A percentile compares a stretch with the other conserved stretches of the same genome.
Evolutionary conservation across 2,329 filamentous ascomycete species (phyloP).

Genomic region (Leptographium wingfieldii): DNA sequence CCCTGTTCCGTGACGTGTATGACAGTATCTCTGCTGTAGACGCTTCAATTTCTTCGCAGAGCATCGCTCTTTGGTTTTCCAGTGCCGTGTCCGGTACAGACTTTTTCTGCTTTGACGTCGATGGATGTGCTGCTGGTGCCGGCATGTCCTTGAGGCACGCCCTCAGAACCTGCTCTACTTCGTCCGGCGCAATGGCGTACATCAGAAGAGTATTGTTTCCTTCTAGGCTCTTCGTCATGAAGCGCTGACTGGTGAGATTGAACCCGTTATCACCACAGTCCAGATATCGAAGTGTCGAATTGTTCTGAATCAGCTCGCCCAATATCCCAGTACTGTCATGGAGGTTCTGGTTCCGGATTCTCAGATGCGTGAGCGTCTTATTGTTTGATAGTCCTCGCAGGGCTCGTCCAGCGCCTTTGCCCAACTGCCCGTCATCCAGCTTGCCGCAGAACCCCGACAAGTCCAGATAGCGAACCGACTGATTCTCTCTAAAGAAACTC

Average conservation of each 20-base stretch:
- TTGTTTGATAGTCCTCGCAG: constrained; percentile 22
- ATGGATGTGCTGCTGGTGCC: constrained; percentile 1
- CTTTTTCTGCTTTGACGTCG: constrained; percentile 7
- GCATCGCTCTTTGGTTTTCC: constrained; percentile 12
- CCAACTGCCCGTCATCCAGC: constrained; percentile 43
- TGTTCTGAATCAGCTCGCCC: constrained; percentile 36
- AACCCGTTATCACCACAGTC: constrained; percentile 44
- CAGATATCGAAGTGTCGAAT: constrained; percentile 35
- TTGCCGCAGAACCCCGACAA: constrained; percentile 45
- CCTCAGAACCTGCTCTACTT: constrained; percentile 16
- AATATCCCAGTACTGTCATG: constrained; percentile 39
- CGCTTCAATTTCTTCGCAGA: constrained; percentile 11
- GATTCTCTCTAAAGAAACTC: constrained; percentile 38
- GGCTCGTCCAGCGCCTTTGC: constrained; percentile 37
- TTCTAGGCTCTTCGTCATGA: constrained; percentile 31
- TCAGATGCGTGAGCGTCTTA: constrained; percentile 29
- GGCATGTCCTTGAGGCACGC: constrained; percentile 12
- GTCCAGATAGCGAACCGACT: constrained; percentile 39
- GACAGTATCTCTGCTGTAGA: constrained; percentile 14
- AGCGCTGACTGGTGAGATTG: constrained; percentile 36
- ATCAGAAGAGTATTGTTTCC: constrained; percentile 29
- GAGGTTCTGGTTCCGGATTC: constrained; percentile 43
- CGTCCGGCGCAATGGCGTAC: constrained; percentile 22
- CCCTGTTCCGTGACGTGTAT: constrained; percentile 16
- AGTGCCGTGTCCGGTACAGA: constrained; percentile 10